Conservation (phyloP, 805 yeast species). For the Cyberlindnera veronae region DNA sequence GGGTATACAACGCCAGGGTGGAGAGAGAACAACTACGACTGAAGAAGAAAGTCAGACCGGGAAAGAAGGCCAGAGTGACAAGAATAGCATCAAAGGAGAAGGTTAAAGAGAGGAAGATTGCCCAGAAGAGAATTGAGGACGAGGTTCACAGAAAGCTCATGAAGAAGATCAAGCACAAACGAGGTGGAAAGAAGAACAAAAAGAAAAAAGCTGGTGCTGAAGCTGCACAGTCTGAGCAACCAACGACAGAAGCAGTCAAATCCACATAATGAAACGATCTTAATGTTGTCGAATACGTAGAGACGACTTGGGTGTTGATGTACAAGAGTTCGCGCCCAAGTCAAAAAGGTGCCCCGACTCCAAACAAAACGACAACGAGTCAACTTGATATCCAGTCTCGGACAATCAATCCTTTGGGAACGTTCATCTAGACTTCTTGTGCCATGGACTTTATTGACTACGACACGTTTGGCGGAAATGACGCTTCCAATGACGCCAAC, state of each 20-base stretch:
- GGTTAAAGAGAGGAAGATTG: constrained; percentile 10
- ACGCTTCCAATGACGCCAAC: neutral
- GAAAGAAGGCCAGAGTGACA: constrained; percentile 24
- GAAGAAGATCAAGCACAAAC: constrained; percentile 22
- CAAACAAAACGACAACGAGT: too few species aligned
- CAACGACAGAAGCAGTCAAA: constrained; percentile 21
- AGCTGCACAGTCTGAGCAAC: constrained; percentile 15
- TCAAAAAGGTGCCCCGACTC: too few species aligned
- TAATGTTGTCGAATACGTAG: too few species aligned
- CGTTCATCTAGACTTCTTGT: too few species aligned
- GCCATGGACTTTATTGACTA: constrained; percentile 31
- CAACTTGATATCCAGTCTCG: too few species aligned
- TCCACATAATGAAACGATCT: too few species aligned
- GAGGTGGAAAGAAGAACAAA: constrained; percentile 27
- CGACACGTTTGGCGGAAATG: constrained; percentile 17
- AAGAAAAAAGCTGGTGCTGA: constrained; percentile 8
- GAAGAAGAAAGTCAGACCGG: constrained; percentile 22
- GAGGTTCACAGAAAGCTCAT: constrained; percentile 19
- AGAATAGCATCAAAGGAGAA: constrained; percentile 12
- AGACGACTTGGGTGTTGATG: too few species aligned
- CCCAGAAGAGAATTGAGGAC: constrained; percentile 10
- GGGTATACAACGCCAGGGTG: constrained; percentile 15
- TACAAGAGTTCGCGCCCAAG: too few species aligned
- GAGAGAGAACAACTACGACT: constrained; percentile 11
- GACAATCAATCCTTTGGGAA: too few species aligned